A percentile compares a stretch with the other conserved stretches of the same genome.
phyloP scores from a whole-genome alignment of 208 protist genomes.

The Blastocrithidia nonstop region DNA sequence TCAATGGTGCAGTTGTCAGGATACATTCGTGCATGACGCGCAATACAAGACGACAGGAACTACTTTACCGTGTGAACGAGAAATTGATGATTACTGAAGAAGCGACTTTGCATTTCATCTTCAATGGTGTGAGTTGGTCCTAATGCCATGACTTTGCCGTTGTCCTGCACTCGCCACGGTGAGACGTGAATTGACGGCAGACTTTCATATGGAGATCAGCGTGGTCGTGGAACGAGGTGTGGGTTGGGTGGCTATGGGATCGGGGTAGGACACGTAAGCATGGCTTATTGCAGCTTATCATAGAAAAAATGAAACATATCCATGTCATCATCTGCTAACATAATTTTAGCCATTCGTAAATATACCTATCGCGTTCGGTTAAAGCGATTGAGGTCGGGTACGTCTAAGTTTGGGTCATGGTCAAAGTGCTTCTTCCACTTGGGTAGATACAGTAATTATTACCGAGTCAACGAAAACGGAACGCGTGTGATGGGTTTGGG shows the following conservation, averaged over 20 bases:
- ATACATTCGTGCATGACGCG: constrained; percentile 12
- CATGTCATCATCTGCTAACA: constrained; percentile 39
- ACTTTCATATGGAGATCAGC: constrained; percentile 69
- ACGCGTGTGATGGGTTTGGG: constrained; percentile 80
- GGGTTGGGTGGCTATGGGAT: constrained; percentile 84
- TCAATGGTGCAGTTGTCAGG: constrained; percentile 13
- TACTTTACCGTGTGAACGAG: constrained; percentile 52
- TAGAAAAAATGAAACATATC: constrained; percentile 61
- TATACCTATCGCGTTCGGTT: constrained; percentile 85
- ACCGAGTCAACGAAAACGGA: constrained; percentile 71
- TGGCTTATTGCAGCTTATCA: constrained; percentile 48
- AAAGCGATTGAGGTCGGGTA: constrained; percentile 83
- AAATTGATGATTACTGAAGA: constrained; percentile 78
- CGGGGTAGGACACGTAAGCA: constrained; percentile 76
- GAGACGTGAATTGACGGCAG: constrained; percentile 54
- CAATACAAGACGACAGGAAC: constrained; percentile 22
- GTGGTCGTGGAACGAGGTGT: constrained; percentile 47
- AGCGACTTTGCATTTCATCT: constrained; percentile 72
- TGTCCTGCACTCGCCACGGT: constrained; percentile 64
- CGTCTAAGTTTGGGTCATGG: constrained; percentile 84
- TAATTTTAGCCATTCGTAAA: constrained; percentile 59
- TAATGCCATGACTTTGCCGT: constrained; percentile 51
- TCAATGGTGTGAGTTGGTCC: constrained; percentile 26
- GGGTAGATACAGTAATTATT: constrained; percentile 79
- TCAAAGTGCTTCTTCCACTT: constrained; percentile 91